These are phyloP conservation scores for Oryza australiensis DNA, from an alignment of 176 grass and related monocot species.

Conservation along the genomic window DNA sequence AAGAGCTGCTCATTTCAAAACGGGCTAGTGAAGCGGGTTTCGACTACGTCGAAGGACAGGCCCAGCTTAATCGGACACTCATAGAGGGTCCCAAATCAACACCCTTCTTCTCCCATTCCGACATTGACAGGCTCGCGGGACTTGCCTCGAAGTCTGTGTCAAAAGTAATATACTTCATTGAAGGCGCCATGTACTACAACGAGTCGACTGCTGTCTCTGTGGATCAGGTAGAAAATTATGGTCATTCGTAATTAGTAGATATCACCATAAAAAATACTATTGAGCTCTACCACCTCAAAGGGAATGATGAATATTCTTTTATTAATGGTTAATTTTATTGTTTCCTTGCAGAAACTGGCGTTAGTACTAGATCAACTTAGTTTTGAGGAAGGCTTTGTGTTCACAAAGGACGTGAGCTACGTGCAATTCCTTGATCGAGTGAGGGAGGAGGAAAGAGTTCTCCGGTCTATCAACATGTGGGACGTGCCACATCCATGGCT, in stretches of 20 bases:
- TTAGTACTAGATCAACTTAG: constrained; percentile 30
- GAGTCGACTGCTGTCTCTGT: background rate
- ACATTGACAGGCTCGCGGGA: constrained; percentile 27
- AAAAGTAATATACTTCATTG: constrained; percentile 42
- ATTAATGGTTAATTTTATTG: too few relatives aligned
- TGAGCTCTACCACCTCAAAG: too few relatives aligned
- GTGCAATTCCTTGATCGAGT: constrained; percentile 56
- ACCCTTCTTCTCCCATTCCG: constrained; percentile 47
- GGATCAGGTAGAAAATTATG: background rate
- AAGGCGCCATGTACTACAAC: constrained; percentile 56
- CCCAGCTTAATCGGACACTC: constrained; percentile 33
- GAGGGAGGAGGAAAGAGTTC: constrained; percentile 33
- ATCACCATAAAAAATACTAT: too few relatives aligned
- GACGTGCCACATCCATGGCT: constrained; percentile 71
- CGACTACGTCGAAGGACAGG: constrained; percentile 69
- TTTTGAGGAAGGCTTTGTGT: constrained; percentile 40
- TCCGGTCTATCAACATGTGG: constrained; percentile 38
- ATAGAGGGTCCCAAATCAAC: constrained; percentile 36
- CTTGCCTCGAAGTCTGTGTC: constrained; percentile 5
- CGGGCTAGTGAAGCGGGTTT: background rate
- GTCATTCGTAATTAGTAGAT: too few relatives aligned
- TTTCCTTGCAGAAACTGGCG: constrained; percentile 25
- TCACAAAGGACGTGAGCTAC: constrained; percentile 44
- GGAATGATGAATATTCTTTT: too few relatives aligned
- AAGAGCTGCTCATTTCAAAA: constrained; percentile 52